These are phyloP conservation scores for Starmerella bacillaris DNA, from an alignment of 805 yeast species.

Conservation along the genomic window DNA sequence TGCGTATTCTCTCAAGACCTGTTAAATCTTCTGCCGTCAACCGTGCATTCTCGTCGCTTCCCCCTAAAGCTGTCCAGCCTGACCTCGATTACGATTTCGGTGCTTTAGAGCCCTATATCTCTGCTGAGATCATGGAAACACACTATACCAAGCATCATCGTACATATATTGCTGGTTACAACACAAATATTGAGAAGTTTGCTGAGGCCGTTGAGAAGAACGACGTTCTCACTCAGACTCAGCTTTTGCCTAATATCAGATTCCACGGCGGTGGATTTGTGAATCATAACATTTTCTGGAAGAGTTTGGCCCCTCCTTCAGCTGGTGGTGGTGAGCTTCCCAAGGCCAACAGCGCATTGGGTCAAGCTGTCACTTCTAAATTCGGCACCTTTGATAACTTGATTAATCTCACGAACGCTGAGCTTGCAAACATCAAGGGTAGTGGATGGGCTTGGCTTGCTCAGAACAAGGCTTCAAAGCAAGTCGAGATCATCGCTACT, in stretches of 20 bases:
- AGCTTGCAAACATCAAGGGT: conserved; percentile 79
- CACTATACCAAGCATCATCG: conserved; percentile 88
- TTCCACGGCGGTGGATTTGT: conserved; percentile 87
- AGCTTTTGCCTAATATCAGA: conserved; percentile 55
- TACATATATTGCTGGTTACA: conserved; percentile 75
- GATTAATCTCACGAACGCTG: conserved; percentile 42
- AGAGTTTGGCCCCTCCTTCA: conserved; percentile 59
- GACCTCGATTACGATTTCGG: conserved; percentile 68
- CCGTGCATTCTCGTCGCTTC: conserved; percentile 15
- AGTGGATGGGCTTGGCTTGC: conserved; percentile 91
- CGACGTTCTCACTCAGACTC: conserved; percentile 39
- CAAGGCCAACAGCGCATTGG: conserved; percentile 36
- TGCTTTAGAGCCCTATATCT: conserved; percentile 71
- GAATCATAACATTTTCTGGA: conserved; percentile 79
- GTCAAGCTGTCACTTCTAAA: conserved; percentile 39
- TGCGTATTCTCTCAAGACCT: neutral
- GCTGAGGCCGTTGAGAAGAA: conserved; percentile 44
- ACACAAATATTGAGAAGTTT: conserved; percentile 56
- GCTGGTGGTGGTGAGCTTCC: conserved; percentile 61
- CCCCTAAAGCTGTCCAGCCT: conserved; percentile 61
- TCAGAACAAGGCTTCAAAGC: conserved; percentile 52
- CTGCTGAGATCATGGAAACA: conserved; percentile 66
- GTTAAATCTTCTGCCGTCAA: neutral
- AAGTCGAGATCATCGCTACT: conserved; percentile 63
- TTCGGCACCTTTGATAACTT: conserved; percentile 60